Base-by-base conservation (phyloP, 306 rosid genomes). In the Acacia melanoxylon region DNA sequence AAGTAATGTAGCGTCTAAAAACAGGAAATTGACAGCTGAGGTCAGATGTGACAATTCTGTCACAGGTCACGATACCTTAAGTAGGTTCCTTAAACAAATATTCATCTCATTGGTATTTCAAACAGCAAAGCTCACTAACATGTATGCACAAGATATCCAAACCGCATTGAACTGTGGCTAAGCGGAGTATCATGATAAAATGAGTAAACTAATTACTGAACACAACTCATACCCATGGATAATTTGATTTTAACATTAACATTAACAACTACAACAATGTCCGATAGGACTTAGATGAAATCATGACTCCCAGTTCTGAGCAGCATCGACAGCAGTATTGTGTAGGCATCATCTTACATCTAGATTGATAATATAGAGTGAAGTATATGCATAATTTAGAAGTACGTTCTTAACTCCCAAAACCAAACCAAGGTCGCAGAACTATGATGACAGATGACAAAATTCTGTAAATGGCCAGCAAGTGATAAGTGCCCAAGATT, bases 401-500 rank as follows among this genome's bases (percentile, higher is more conserved):
- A 78, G 72, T 48, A 63, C 45, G 48, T 51, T 49, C 46, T 46
- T 63, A 63, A 78, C 67, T 77, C 71, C 12, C 65, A 22, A 25
- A 35, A 80, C 58, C 52, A 78, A 44, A 77, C 70, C 12, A 27
- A 37, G 67, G 14, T 59, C 14, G 17, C 67, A 11, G 33, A 82
- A 80, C 73, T 31, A 65, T 61, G 33, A 10, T 9, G 33, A 48
- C 22, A 31, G 10, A 49, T 6, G 10, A 10, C 45, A 44, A 12
- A 2, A 37, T 68, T 77, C 54, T 8, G 46, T 52, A 82, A 77
- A 75, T 25, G n/a, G 54, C 59, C 54, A 54, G 35, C 40, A 74
- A 56, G 52, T 62, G 3, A 58, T 17, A 68, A 35, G 16, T 76
- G 52, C 82, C 44, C 22, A 81, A 84, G 66, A 81, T 78, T 74